These are phyloP conservation scores for Polychaeton citri DNA, from an alignment of 2,329 filamentous ascomycete genomes.

Conservation along the genomic window DNA sequence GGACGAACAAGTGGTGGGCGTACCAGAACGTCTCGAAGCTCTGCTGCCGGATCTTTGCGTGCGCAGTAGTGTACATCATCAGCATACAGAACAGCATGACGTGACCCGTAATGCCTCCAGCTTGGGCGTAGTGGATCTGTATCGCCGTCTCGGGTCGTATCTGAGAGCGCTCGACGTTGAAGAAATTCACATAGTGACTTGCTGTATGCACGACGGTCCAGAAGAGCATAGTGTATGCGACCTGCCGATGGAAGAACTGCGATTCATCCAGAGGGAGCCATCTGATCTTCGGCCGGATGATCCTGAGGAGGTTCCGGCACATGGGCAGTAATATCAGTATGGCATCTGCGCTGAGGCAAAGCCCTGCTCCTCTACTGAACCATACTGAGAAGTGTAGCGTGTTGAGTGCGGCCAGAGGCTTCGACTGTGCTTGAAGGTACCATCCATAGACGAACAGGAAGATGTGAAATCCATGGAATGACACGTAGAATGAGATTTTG, in stretches of 20 bases:
- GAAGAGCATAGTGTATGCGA: slow-evolving; percentile 76
- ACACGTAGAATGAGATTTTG: slow-evolving; percentile 23
- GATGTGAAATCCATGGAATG: slow-evolving; percentile 25
- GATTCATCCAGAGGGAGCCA: slow-evolving; percentile 94
- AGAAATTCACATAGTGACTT: slow-evolving; percentile 96
- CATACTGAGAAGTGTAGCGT: slow-evolving; percentile 77
- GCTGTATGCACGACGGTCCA: slow-evolving; percentile 67
- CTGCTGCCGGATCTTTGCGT: slow-evolving; percentile 86
- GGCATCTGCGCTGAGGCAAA: slow-evolving; percentile 72
- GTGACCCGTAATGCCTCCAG: slow-evolving; percentile 88
- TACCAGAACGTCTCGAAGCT: slow-evolving; percentile 99
- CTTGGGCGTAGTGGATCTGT: slow-evolving; percentile 80
- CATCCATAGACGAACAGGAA: slow-evolving; percentile 24
- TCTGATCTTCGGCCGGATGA: slow-evolving; percentile 70
- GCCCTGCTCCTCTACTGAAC: slow-evolving; percentile 85
- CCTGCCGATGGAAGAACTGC: slow-evolving; percentile 89
- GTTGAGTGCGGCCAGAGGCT: slow-evolving; percentile 64
- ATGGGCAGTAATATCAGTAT: slow-evolving; percentile 86
- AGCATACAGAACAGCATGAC: slow-evolving; percentile 99
- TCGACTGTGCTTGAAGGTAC: slow-evolving; percentile 55
- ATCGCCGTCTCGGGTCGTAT: slow-evolving; percentile 68
- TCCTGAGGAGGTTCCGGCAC: slow-evolving; percentile 79
- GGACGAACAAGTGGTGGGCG: slow-evolving; percentile 95
- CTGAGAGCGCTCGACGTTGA: slow-evolving; percentile 78
- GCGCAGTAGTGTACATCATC: slow-evolving; percentile 92